phyloP scores from a whole-genome alignment of 2,329 filamentous ascomycete genomes.

The Calonectria ilicicola region DNA sequence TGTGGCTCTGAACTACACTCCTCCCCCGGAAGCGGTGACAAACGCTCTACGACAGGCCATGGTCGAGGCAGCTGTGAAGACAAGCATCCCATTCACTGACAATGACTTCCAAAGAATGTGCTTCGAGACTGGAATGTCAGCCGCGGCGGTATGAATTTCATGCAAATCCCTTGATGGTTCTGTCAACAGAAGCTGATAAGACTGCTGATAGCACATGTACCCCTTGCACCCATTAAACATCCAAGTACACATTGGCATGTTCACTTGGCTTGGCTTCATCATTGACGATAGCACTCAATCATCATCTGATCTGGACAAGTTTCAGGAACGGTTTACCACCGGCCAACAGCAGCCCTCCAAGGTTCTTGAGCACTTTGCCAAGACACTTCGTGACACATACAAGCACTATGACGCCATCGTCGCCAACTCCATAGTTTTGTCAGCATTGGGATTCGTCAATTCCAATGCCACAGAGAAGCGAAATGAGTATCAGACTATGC shows the following conservation, averaged over 20 bases:
- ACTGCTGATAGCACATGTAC: not conserved
- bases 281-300: not conserved
- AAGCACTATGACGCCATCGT: not conserved
- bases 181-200: not conserved
- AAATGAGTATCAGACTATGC: not conserved
- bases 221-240: not conserved
- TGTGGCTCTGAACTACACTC: not conserved
- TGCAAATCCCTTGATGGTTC: not conserved
- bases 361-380: not conserved
- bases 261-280: conserved; percentile 2
- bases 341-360: not conserved
- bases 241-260: not conserved
- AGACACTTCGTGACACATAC: not conserved
- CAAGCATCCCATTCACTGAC: not conserved
- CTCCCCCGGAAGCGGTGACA: not conserved
- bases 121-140: not conserved
- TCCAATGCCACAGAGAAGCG: not conserved
- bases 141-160: not conserved
- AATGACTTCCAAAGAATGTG: not conserved
- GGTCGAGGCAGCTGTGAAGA: not conserved
- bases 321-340: not conserved
- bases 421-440: not conserved
- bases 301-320: not conserved
- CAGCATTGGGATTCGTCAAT: not conserved
- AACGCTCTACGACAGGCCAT: not conserved